Base-by-base conservation (phyloP, 345 rosid species). In the Trapa bicornis region DNA sequence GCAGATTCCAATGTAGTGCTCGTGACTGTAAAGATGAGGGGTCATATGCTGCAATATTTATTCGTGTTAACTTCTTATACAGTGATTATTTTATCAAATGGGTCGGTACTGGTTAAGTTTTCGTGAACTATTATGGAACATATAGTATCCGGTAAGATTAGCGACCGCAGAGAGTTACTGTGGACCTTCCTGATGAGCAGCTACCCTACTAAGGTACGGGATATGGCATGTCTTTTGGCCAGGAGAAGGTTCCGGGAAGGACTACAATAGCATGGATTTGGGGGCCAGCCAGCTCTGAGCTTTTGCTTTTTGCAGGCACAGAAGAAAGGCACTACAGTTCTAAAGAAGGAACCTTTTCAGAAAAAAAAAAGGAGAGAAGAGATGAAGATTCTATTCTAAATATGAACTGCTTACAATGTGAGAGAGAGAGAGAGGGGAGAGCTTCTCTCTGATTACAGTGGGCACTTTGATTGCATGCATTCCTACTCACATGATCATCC, bases 381-480 rank as follows among this genome's bases (percentile, higher is more conserved):
- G 48, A 64, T 47, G 71, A 68, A 68, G 71, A 68, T 68, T 68
- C 71, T 68, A 68, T 68, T 60, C 65, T 56, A 61, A 57, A 68
- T 22, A 60, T 35, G 71, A 47, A 35, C 33, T 57, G 50, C 54
- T 68, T 60, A 39, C 64, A 10, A 22, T 22, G 29, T 22, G 29
- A 22, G 29, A 41, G 43, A 41, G 43, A 41, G 43, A 43, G 38
- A 67, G 45, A 67, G 17, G 60, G 39, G 69, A 32, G 29, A 22
- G 29, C 29, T 22, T 22, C 29, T 22, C 29, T 22, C 29, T 22
- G 29, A 22, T 22, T 41, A 8, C 43, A 41, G 43, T 41, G 43
- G 43, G 43, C 43, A 48, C 52, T 56, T 47, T 36, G 17, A 38
- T 35, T 63, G 65, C 5, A 45, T 66, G 71, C 54, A 68, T 38